phyloP scores from a whole-genome alignment of 2,329 filamentous ascomycete genomes.

The Aspergillus glaucus region DNA sequence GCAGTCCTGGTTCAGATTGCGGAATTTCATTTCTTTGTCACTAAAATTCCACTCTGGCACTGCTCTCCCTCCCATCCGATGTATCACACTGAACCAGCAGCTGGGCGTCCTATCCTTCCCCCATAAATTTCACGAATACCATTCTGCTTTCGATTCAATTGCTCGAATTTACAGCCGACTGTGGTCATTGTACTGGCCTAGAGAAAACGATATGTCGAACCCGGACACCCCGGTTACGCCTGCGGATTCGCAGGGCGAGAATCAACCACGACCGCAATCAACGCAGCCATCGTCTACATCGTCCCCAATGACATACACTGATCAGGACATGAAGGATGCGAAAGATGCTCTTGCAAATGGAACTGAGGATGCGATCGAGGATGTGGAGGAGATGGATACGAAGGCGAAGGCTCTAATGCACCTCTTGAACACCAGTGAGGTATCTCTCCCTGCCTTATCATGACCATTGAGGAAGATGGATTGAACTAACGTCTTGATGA shows the following conservation, averaged over 20 bases:
- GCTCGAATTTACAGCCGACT: neutral
- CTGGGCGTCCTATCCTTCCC: too few relatives aligned
- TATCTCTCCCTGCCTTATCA: conserved; percentile 11
- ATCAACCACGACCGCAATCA: conserved; percentile 20
- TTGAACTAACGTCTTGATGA: conserved; percentile 1
- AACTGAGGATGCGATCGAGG: conserved; percentile 16
- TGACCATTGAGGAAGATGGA: neutral
- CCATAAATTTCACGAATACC: too few relatives aligned
- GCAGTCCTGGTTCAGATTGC: neutral
- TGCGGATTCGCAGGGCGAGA: conserved; percentile 20
- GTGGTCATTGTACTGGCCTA: neutral
- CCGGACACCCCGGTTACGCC: conserved; percentile 20
- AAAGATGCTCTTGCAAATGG: conserved; percentile 8
- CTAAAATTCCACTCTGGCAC: neutral
- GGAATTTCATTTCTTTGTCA: neutral
- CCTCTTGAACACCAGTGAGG: conserved; percentile 41
- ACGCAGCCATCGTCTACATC: conserved; percentile 29
- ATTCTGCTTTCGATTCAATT: too few relatives aligned
- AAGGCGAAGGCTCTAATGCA: conserved; percentile 42
- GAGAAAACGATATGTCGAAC: conserved; percentile 18
- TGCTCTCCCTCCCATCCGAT: neutral
- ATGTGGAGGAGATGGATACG: conserved; percentile 36
- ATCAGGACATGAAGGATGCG: conserved; percentile 7
- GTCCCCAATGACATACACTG: conserved; percentile 19
- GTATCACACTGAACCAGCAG: neutral